phyloP scores from a whole-genome alignment of 163 green algal species.

The Chlorella variabilis region DNA sequence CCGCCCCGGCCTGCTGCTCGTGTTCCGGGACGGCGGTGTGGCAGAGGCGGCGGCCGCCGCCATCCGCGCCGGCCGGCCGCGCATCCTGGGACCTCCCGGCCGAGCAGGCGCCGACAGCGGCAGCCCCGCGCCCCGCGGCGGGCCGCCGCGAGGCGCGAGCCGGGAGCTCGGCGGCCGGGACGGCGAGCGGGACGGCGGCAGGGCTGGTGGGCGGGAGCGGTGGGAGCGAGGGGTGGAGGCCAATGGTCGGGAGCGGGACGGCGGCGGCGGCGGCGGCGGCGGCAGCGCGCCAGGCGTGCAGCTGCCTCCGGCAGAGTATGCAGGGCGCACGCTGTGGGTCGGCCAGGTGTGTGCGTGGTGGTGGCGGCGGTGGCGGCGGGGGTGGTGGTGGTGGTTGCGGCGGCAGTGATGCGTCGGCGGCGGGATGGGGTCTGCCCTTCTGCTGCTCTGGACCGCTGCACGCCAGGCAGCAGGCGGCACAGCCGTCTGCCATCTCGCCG shows the following conservation, averaged over 20 bases:
- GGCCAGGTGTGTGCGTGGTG: slow-evolving; percentile 27
- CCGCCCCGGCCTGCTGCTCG: slow-evolving; percentile 31
- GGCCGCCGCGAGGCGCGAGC: neutral
- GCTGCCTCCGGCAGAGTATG: slow-evolving; percentile 28
- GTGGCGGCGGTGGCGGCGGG: too few species aligned
- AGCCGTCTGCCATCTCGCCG: too few species aligned
- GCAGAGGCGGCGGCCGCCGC: slow-evolving; percentile 17
- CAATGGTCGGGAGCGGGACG: neutral
- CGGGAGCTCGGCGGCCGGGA: neutral
- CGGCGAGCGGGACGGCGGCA: neutral
- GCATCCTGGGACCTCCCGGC: slow-evolving; percentile 4
- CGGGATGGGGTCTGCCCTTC: too few species aligned
- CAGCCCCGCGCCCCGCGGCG: neutral
- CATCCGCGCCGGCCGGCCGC: slow-evolving; percentile 7
- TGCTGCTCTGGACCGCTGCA: neutral
- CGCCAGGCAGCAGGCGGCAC: too few species aligned
- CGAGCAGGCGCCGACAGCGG: neutral
- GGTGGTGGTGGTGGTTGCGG: slow-evolving; percentile 34
- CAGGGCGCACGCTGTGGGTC: slow-evolving; percentile 38
- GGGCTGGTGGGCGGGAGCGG: neutral
- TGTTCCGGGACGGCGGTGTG: neutral
- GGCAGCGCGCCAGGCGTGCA: neutral
- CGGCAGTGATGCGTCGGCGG: too few species aligned
- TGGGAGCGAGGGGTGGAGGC: neutral
- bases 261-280: too few species aligned